Evolutionary conservation across 352 stramenopile genomes (phyloP), one percentile per base, ranked within the genome.

Genomic region (Phytophthora quininea): DNA sequence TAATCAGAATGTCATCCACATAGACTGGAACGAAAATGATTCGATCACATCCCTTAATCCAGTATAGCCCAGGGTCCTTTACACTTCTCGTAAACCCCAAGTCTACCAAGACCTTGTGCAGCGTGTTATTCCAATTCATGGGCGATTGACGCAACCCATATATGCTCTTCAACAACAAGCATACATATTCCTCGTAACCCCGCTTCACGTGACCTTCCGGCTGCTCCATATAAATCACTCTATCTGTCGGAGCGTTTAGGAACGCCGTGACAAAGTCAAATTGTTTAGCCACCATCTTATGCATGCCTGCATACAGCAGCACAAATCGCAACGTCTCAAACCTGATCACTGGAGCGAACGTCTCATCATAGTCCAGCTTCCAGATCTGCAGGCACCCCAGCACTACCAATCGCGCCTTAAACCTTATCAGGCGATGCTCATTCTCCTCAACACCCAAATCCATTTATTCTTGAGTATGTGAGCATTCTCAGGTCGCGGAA

Each of bases 361-460:
- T 54, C 12, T 67, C 60, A 56, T 67, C 52, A 67, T 54, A 67
- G 19, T 67, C 60, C 46, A 62, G 47, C 35, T 42, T 42, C 43
- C 51, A 62, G 35, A 62, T 67, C 46, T 67, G 52, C 12, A 53
- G 53, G 12, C 61, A 62, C 37, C 60, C 43, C 0, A 54, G 30
- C n/a, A 67, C 60, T 2, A 57, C 60, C 12, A 67, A n/a, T 14
- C 52, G 15, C 29, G 52, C 46, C 15, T 57, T 62, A 37, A 67
- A 67, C 15, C 52, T 6, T 10, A 67, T 1, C 31, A 65, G 33
- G 2, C 48, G 32, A 4, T 43, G 9, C 7, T 62, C 51, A 30
- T 67, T 67, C 45, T 67, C 51, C 19, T 62, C 24, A 64, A 27
- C 4, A 47, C 19, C 57, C 48, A 67, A 29, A 49, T 4, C 51